Percentiles rank a stretch among this genome's conserved stretches.
phyloP scores from a whole-genome alignment of 176 grass and related monocot species.

The Puccinellia tenuiflora region DNA sequence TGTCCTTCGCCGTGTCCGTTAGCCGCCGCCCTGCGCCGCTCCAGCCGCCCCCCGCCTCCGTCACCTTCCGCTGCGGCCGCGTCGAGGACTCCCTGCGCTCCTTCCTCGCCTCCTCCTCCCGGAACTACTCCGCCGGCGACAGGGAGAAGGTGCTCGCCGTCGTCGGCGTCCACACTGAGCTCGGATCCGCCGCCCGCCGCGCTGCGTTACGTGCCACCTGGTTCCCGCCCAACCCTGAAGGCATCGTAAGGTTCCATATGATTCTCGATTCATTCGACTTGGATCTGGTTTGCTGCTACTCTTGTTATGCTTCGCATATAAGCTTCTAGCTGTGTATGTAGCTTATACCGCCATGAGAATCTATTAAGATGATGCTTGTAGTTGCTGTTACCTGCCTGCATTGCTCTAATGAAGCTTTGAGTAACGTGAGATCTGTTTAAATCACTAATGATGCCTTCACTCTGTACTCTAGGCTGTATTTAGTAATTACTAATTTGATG shows the following conservation, averaged over 20 bases:
- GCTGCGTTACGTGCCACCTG: slow-evolving; percentile 71
- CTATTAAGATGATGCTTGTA: slow-evolving; percentile 15
- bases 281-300: slow-evolving; percentile 26
- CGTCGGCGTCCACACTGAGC: slow-evolving; percentile 71
- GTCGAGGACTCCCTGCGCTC: slow-evolving; percentile 76
- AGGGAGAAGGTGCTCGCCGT: slow-evolving; percentile 80
- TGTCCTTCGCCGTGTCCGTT: slow-evolving; percentile 46
- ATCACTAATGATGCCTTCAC: background rate
- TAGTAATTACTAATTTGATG: background rate
- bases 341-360: background rate
- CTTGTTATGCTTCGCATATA: background rate
- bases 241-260: slow-evolving; percentile 65
- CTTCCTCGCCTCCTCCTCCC: slow-evolving; percentile 41
- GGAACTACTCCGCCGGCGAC: slow-evolving; percentile 25
- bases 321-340: slow-evolving; percentile 8
- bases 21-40: slow-evolving; percentile 16
- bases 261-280: slow-evolving; percentile 19
- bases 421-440: background rate
- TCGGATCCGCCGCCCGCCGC: slow-evolving; percentile 51
- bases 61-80: slow-evolving; percentile 66
- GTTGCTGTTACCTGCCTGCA: slow-evolving; percentile 10
- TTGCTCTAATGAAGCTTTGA: slow-evolving; percentile 11
- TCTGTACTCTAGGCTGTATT: background rate
- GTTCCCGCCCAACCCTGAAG: slow-evolving; percentile 84
- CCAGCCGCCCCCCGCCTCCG: slow-evolving; percentile 5